Percentiles rank a stretch among this genome's conserved stretches.
These are phyloP conservation scores for Penicillium antarcticum DNA, from an alignment of 495 filamentous ascomycete genomes.

Conservation along the genomic window DNA sequence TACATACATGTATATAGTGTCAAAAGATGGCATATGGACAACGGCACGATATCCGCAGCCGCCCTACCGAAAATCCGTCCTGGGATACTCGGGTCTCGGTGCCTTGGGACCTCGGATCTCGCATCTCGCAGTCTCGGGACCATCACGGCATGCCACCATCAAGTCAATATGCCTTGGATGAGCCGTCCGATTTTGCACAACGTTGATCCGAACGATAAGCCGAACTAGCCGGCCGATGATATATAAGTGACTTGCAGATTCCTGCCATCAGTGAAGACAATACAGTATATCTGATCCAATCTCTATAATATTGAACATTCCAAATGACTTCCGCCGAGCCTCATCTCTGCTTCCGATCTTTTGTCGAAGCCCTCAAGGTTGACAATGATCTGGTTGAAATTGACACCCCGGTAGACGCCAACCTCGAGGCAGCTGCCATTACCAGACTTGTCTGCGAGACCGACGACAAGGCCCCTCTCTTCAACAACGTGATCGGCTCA, in stretches of 20 bases:
- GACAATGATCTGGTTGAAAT: constrained; percentile 39
- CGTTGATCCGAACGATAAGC: background rate
- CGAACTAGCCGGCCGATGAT: background rate
- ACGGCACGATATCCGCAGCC: no score
- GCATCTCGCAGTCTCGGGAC: background rate
- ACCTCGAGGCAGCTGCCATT: constrained; percentile 38
- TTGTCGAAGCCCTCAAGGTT: constrained; percentile 29
- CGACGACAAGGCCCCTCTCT: constrained; percentile 36
- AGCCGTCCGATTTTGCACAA: background rate
- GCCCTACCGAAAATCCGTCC: no score
- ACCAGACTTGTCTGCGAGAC: constrained; percentile 36
- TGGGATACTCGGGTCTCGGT: background rate
- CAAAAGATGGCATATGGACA: no score
- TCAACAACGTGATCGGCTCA: constrained; percentile 38
- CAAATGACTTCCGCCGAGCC: constrained; percentile 13
- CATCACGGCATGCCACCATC: background rate
- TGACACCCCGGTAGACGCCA: constrained; percentile 29
- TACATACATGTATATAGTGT: no score
- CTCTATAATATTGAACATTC: background rate
- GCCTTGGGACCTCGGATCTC: constrained; percentile 4
- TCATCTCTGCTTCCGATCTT: constrained; percentile 32
- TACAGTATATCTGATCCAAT: background rate
- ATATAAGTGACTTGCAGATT: background rate
- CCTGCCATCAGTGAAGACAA: background rate
- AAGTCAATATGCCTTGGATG: background rate